Conservation (phyloP, 805 yeast genomes). For the Candida rishiriensis region DNA sequence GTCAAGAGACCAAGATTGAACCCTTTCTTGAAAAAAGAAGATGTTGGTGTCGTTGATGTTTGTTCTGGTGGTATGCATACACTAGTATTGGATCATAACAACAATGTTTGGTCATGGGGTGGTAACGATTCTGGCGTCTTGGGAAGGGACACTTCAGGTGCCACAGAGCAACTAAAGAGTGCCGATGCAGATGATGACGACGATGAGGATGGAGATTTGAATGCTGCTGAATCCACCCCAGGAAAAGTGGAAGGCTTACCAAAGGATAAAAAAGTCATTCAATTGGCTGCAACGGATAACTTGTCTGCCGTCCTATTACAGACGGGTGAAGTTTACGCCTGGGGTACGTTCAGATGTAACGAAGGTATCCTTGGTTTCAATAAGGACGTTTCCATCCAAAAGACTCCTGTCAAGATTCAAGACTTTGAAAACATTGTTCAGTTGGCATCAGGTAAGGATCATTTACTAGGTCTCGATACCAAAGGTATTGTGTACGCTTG, state of each 20-base stretch:
- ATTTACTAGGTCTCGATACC: conserved; percentile 74
- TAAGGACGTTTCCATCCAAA: conserved; percentile 59
- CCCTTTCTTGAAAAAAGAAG: conserved; percentile 61
- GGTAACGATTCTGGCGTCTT: conserved; percentile 88
- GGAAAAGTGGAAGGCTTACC: conserved; percentile 68
- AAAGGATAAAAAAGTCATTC: conserved; percentile 55
- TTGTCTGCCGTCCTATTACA: conserved; percentile 74
- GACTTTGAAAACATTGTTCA: conserved; percentile 69
- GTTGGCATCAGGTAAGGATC: conserved; percentile 91
- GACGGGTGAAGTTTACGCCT: conserved; percentile 87
- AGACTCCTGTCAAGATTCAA: conserved; percentile 57
- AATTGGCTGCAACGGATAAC: conserved; percentile 88
- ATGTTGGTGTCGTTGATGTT: conserved; percentile 72
- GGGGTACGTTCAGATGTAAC: conserved; percentile 96
- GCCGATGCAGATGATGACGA: conserved; percentile 55
- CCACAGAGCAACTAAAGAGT: conserved; percentile 60
- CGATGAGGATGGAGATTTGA: conserved; percentile 80
- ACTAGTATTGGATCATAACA: conserved; percentile 70
- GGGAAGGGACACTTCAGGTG: conserved; percentile 75
- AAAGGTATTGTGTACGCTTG: conserved; percentile 90
- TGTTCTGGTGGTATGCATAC: conserved; percentile 97
- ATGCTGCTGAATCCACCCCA: conserved; percentile 88
- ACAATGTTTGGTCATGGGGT: conserved; percentile 97
- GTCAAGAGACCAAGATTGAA: conserved; percentile 95
- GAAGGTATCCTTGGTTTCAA: conserved; percentile 89